phyloP scores from a whole-genome alignment of 805 yeast genomes.

The Kodamaea hsintzibuensis region DNA sequence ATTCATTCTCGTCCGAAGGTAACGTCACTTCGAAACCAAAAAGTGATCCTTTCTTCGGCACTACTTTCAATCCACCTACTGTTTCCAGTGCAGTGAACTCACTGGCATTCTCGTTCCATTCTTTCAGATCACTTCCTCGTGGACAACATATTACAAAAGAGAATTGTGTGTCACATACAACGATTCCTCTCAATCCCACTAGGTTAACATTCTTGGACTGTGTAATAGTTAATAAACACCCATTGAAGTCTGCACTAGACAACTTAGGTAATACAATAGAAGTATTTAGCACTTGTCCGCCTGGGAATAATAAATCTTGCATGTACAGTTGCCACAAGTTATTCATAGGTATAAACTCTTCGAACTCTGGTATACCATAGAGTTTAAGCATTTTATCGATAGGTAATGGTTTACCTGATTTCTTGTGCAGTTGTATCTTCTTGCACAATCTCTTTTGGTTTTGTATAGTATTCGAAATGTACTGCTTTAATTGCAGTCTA shows the following conservation, averaged over 20 bases:
- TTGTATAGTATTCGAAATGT: slow-evolving; percentile 36
- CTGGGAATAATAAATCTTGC: slow-evolving; percentile 50
- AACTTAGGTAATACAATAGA: slow-evolving; percentile 51
- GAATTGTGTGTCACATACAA: slow-evolving; percentile 81
- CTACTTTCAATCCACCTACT: slow-evolving; percentile 64
- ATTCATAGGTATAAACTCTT: slow-evolving; percentile 55
- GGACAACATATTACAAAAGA: slow-evolving; percentile 63
- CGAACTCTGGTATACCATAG: slow-evolving; percentile 42
- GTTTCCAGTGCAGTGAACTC: slow-evolving; percentile 24
- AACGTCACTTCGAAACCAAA: slow-evolving; percentile 50
- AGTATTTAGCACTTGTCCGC: slow-evolving; percentile 24
- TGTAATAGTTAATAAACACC: slow-evolving; percentile 62
- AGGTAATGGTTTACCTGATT: slow-evolving; percentile 23
- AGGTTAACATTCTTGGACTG: slow-evolving; percentile 56
- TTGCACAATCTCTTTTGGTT: slow-evolving; percentile 42
- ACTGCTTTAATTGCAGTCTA: slow-evolving; percentile 44
- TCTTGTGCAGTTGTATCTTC: slow-evolving; percentile 34
- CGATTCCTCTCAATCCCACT: slow-evolving; percentile 70
- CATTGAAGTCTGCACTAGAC: slow-evolving; percentile 79
- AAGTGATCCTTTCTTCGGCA: slow-evolving; percentile 67
- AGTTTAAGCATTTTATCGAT: slow-evolving; percentile 22
- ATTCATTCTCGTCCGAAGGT: slow-evolving; percentile 35
- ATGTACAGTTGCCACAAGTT: slow-evolving; percentile 76
- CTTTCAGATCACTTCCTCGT: slow-evolving; percentile 29
- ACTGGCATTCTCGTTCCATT: slow-evolving; percentile 31